phyloP scores from a whole-genome alignment of 441 rosid genomes.

The Hura crepitans region DNA sequence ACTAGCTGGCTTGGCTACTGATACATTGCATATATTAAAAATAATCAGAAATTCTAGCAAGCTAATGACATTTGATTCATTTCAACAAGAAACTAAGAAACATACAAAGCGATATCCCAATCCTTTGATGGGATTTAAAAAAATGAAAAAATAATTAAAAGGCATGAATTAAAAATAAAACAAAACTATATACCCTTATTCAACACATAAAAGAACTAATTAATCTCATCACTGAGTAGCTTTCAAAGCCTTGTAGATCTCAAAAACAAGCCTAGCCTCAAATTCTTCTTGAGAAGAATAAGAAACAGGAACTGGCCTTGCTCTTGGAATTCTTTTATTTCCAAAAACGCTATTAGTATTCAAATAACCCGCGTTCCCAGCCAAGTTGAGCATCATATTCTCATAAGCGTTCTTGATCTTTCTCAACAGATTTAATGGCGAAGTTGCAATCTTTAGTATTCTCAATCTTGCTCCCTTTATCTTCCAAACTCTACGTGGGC shows the following conservation, averaged over 20 bases:
- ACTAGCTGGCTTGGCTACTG: too few relatives aligned
- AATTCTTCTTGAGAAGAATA: slow-evolving; percentile 31
- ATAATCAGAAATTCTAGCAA: too few relatives aligned
- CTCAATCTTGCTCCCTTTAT: slow-evolving; percentile 32
- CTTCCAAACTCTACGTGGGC: slow-evolving; percentile 38
- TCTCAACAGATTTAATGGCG: slow-evolving; percentile 31
- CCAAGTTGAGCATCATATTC: slow-evolving; percentile 37
- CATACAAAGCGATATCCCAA: background rate
- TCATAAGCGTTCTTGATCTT: slow-evolving; percentile 39
- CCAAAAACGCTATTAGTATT: slow-evolving; percentile 27
- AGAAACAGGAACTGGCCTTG: slow-evolving; percentile 11
- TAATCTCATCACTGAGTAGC: slow-evolving; percentile 20
- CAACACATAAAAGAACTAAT: too few relatives aligned
- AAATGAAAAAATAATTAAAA: background rate
- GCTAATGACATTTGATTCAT: too few relatives aligned
- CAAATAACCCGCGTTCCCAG: slow-evolving; percentile 33
- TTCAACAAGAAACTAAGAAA: background rate
- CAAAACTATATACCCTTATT: background rate
- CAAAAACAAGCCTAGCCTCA: slow-evolving; percentile 38
- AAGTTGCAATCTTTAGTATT: slow-evolving; percentile 18
- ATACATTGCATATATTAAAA: too few relatives aligned
- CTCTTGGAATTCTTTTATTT: slow-evolving; percentile 32
- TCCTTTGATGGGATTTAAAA: background rate
- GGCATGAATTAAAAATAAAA: background rate
- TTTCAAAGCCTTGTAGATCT: slow-evolving; percentile 39